Evolutionary conservation across 164 flowering plant species (phyloP).

Genomic region (Protea cynaroides): DNA sequence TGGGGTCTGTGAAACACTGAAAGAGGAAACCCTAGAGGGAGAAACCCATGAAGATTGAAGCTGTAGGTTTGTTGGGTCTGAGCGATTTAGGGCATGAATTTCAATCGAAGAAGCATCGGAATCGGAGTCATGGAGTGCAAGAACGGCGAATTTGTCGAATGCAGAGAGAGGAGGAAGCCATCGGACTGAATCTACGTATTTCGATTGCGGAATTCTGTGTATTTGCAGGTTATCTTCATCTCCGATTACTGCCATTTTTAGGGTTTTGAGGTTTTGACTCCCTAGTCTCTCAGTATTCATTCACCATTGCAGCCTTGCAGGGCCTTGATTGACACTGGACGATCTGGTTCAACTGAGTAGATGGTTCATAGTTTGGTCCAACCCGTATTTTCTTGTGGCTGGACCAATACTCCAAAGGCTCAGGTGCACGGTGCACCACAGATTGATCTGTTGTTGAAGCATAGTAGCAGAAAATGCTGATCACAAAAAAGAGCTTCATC

Average conservation of each 20-base stretch:
- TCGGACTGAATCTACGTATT: slow-evolving; percentile 66
- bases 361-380: too few species aligned
- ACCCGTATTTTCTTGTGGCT: too few species aligned
- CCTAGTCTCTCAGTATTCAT: too few species aligned
- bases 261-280: slow-evolving; percentile 21
- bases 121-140: slow-evolving; percentile 53
- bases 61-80: slow-evolving; percentile 22
- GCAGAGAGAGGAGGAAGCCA: slow-evolving; percentile 69
- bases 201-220: slow-evolving; percentile 56
- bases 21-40: slow-evolving; percentile 54
- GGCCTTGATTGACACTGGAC: too few species aligned
- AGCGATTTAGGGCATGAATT: slow-evolving; percentile 35
- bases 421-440: too few species aligned
- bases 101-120: slow-evolving; percentile 46
- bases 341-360: too few species aligned
- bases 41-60: slow-evolving; percentile 33
- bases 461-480: slow-evolving; percentile 21
- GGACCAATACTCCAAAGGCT: too few species aligned
- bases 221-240: slow-evolving; percentile 23
- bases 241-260: slow-evolving; percentile 27
- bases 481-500: slow-evolving; percentile 25
- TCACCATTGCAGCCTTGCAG: too few species aligned
- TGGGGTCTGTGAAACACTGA: slow-evolving; percentile 33
- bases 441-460: too few species aligned
- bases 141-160: slow-evolving; percentile 37